Evolutionary conservation across 768 basidiomycete species (phyloP).

Genomic region (Nidula microcarpa): DNA sequence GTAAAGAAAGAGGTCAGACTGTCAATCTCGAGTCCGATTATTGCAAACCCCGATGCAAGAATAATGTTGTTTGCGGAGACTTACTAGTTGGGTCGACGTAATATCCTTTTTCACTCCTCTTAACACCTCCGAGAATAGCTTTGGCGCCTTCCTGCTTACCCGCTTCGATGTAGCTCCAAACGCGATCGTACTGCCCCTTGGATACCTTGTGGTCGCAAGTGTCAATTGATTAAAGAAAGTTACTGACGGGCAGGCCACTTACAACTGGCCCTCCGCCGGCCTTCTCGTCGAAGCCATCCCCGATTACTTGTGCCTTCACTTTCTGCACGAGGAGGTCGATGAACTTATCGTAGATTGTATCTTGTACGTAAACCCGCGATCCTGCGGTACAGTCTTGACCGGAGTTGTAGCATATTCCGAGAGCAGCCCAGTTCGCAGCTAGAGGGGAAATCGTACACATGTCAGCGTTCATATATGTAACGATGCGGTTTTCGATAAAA

Average conservation of each 20-base stretch:
- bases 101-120: slow-evolving; percentile 74
- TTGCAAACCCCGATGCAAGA: background rate
- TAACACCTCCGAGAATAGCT: slow-evolving; percentile 74
- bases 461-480: too few relatives aligned
- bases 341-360: slow-evolving; percentile 84
- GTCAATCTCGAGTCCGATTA: background rate
- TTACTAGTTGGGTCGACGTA: slow-evolving; percentile 88
- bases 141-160: slow-evolving; percentile 85
- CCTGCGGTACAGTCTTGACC: slow-evolving; percentile 96
- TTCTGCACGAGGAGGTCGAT: slow-evolving; percentile 59
- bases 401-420: slow-evolving; percentile 85
- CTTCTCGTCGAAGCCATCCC: slow-evolving; percentile 75
- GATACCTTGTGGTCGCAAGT: slow-evolving; percentile 51
- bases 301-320: slow-evolving; percentile 68
- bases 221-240: background rate
- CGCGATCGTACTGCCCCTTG: slow-evolving; percentile 79
- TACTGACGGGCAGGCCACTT: slow-evolving; percentile 17
- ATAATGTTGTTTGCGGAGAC: slow-evolving; percentile 16
- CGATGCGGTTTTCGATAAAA: too few relatives aligned
- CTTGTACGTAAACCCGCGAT: slow-evolving; percentile 86
- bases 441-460: slow-evolving; percentile 3
- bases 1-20: background rate
- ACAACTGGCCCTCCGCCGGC: slow-evolving; percentile 85
- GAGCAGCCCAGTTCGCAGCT: slow-evolving; percentile 83
- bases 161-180: slow-evolving; percentile 85